phyloP scores from a whole-genome alignment of 352 stramenopile genomes.

The Blastocystis sp. region DNA sequence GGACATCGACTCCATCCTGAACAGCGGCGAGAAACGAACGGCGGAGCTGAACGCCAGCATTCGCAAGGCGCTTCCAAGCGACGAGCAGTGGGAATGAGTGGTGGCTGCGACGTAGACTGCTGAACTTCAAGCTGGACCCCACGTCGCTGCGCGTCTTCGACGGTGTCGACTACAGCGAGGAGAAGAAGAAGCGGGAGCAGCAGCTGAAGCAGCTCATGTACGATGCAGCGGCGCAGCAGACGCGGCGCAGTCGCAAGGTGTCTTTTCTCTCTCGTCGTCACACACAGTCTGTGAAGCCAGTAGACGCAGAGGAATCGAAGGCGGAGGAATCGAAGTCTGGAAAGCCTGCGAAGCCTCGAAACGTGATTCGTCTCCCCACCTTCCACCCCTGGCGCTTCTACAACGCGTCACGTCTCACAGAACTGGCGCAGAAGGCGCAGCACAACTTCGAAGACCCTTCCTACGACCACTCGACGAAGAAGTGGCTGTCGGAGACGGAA shows the following conservation, averaged over 20 bases:
- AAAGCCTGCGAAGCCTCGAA: background rate
- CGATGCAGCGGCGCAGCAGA: background rate
- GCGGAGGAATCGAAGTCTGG: background rate
- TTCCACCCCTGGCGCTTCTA: conserved; percentile 61
- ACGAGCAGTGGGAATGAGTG: conserved; percentile 60
- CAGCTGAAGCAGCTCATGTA: conserved; percentile 51
- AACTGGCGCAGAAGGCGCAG: conserved; percentile 67
- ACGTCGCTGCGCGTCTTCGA: conserved; percentile 36
- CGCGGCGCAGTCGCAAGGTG: background rate
- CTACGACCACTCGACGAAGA: background rate
- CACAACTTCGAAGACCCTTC: conserved; percentile 58
- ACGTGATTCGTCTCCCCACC: background rate
- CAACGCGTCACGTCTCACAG: conserved; percentile 66
- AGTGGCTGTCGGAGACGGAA: conserved; percentile 68
- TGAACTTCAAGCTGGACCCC: conserved; percentile 55
- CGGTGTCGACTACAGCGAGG: conserved; percentile 58
- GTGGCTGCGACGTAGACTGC: background rate
- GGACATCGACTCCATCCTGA: conserved; percentile 93
- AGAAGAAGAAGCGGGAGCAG: conserved; percentile 66
- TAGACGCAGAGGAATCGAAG: background rate
- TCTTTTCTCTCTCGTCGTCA: background rate
- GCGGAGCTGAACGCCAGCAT: conserved; percentile 66
- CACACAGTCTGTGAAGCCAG: background rate
- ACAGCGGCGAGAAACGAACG: conserved; percentile 67
- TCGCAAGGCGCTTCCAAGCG: conserved; percentile 58